phyloP scores from a whole-genome alignment of 306 rosid species.

The Erythrophleum fordii region DNA sequence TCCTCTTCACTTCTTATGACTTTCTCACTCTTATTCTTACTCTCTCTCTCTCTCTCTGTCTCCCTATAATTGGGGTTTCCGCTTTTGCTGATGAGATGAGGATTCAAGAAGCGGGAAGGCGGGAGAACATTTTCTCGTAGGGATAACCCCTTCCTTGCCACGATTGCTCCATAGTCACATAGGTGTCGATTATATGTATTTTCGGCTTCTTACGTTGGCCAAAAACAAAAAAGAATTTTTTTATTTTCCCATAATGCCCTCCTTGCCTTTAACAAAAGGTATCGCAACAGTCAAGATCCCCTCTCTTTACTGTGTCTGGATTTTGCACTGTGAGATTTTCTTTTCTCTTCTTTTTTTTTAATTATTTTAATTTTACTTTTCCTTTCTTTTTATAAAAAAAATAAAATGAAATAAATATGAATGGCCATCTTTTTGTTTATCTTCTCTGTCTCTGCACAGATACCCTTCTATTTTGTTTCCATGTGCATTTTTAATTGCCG shows the following conservation, averaged over 20 bases:
- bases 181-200: constrained; percentile 35
- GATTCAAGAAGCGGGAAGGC: constrained; percentile 62
- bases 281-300: constrained; percentile 31
- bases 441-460: neutral
- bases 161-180: constrained; percentile 37
- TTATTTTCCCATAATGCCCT: neutral
- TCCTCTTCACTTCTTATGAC: constrained; percentile 20
- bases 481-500: neutral
- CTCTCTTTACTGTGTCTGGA: constrained; percentile 1
- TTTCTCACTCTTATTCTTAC: neutral
- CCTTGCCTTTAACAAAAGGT: constrained; percentile 29
- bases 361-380: neutral
- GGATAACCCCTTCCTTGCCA: constrained; percentile 66
- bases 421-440: neutral
- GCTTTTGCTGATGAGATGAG: constrained; percentile 43
- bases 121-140: constrained; percentile 61
- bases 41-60: constrained; percentile 26
- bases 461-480: constrained; percentile 28
- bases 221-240: neutral
- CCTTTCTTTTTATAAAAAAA: constrained; percentile 2
- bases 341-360: neutral
- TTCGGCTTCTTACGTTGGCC: neutral
- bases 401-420: neutral
- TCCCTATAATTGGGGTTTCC: constrained; percentile 36
- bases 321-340: neutral